Conservation (phyloP, 2,329 filamentous ascomycete genomes). For the Graphilbum ipis-grandicollis region DNA sequence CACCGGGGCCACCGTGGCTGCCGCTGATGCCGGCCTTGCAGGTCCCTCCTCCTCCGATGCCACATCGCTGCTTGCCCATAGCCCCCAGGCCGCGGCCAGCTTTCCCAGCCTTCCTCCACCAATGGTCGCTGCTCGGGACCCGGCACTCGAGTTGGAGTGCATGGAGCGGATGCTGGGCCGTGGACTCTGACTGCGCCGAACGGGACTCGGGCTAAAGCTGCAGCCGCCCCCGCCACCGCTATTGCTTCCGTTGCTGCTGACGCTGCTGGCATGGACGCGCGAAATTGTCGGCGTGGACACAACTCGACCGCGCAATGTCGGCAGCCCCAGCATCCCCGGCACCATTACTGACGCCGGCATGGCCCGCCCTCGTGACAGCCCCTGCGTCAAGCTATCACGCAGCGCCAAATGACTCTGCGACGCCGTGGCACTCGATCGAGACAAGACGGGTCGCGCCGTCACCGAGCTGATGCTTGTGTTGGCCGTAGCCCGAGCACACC, state of each 20-base stretch:
- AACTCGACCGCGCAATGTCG: too few relatives aligned
- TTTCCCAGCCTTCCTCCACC: neutral
- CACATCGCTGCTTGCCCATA: neutral
- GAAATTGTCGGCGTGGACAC: too few relatives aligned
- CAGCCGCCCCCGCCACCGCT: too few relatives aligned
- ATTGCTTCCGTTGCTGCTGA: neutral
- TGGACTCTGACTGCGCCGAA: too few relatives aligned
- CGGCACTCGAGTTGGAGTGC: too few relatives aligned
- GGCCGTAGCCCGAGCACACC: slow-evolving; percentile 31
- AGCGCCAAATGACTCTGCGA: slow-evolving; percentile 37
- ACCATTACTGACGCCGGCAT: slow-evolving; percentile 12
- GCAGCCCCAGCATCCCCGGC: slow-evolving; percentile 6
- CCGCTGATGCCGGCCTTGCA: neutral
- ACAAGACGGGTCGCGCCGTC: slow-evolving; percentile 38
- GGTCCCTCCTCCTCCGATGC: slow-evolving; percentile 1
- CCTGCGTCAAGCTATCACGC: slow-evolving; percentile 32
- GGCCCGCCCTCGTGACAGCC: too few relatives aligned
- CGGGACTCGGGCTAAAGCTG: too few relatives aligned
- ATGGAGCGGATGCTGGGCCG: too few relatives aligned
- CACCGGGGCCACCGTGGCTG: neutral
- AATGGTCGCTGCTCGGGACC: neutral
- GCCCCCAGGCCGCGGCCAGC: neutral
- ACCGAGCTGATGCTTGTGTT: slow-evolving; percentile 42
- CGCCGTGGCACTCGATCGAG: slow-evolving; percentile 19
- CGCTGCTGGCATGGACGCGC: neutral